These are phyloP conservation scores for Nicotiana knightiana DNA, from an alignment of 257 asterid species.

Conservation along the genomic window DNA sequence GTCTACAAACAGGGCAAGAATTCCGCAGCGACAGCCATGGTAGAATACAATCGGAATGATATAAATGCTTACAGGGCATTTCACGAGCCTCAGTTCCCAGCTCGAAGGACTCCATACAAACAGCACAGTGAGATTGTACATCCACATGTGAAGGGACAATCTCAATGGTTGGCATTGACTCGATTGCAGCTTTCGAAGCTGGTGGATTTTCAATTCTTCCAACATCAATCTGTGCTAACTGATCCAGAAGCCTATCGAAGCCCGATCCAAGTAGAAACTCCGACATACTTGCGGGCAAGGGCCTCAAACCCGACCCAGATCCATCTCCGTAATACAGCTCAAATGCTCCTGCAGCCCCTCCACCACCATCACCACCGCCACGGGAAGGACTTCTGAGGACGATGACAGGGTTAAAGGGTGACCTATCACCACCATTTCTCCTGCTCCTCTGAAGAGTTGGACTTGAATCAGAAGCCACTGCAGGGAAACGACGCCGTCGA, in stretches of 20 bases:
- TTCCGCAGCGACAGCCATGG: conserved; percentile 76
- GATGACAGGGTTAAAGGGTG: conserved; percentile 84
- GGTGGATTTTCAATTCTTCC: conserved; percentile 71
- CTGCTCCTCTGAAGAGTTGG: conserved; percentile 59
- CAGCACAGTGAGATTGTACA: conserved; percentile 64
- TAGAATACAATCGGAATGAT: conserved; percentile 74
- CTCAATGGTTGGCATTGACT: conserved; percentile 59
- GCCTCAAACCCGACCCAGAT: conserved; percentile 74
- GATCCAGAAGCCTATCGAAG: conserved; percentile 69
- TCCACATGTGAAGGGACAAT: conserved; percentile 32
- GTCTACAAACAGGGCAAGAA: conserved; percentile 87
- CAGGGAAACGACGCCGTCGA: conserved; percentile 54
- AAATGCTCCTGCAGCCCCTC: conserved; percentile 38
- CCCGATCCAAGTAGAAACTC: conserved; percentile 85
- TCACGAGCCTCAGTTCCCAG: conserved; percentile 63
- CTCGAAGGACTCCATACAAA: conserved; percentile 76
- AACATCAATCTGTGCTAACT: conserved; percentile 57
- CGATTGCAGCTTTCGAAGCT: conserved; percentile 78
- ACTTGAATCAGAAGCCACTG: conserved; percentile 26
- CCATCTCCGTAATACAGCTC: conserved; percentile 81
- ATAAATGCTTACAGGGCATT: conserved; percentile 87
- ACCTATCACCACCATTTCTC: conserved; percentile 60
- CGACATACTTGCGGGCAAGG: conserved; percentile 65
- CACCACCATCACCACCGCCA: conserved; percentile 27
- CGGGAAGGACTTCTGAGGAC: conserved; percentile 42